Percentiles rank a stretch among this genome's conserved stretches.
Evolutionary conservation across 495 filamentous ascomycete species (phyloP).

Genomic region (Hypoxylon subgilvum): DNA sequence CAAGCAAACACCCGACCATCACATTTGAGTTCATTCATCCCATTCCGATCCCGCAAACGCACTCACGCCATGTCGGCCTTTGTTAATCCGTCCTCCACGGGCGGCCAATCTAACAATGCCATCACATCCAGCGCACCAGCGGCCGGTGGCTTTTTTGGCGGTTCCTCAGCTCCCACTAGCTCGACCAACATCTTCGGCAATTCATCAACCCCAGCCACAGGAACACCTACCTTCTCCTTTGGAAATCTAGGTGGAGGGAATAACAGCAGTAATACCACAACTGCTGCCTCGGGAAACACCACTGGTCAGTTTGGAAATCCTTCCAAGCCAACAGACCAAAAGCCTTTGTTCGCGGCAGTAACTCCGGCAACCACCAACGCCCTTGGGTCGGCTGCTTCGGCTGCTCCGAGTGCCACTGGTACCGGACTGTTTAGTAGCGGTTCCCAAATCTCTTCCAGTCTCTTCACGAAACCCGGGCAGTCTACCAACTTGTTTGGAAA

Average conservation of each 20-base stretch:
- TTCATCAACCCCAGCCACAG: constrained; percentile 26
- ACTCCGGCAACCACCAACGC: constrained; percentile 26
- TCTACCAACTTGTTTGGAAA: constrained; percentile 38
- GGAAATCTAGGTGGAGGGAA: constrained; percentile 36
- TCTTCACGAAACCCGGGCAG: constrained; percentile 41
- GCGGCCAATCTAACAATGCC: constrained; percentile 45
- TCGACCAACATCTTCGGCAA: constrained; percentile 30
- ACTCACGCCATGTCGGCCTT: constrained; percentile 44
- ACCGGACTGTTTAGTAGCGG: constrained; percentile 46
- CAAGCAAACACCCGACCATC: not conserved
- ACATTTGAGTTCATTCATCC: not conserved
- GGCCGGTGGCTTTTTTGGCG: constrained; percentile 48
- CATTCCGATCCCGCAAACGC: not conserved
- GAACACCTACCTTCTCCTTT: constrained; percentile 52
- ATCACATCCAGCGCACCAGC: constrained; percentile 50
- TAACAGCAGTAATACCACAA: constrained; percentile 6
- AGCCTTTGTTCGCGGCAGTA: constrained; percentile 43
- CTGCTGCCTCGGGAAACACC: constrained; percentile 38
- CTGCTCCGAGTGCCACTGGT: constrained; percentile 38
- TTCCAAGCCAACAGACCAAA: constrained; percentile 38
- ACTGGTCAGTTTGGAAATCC: constrained; percentile 59
- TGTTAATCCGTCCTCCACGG: constrained; percentile 43
- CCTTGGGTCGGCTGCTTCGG: constrained; percentile 42
- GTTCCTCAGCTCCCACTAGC: constrained; percentile 30
- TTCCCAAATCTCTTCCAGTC: constrained; percentile 21